Base-by-base conservation (phyloP, 805 yeast genomes). In the Nematodospora valgi region DNA sequence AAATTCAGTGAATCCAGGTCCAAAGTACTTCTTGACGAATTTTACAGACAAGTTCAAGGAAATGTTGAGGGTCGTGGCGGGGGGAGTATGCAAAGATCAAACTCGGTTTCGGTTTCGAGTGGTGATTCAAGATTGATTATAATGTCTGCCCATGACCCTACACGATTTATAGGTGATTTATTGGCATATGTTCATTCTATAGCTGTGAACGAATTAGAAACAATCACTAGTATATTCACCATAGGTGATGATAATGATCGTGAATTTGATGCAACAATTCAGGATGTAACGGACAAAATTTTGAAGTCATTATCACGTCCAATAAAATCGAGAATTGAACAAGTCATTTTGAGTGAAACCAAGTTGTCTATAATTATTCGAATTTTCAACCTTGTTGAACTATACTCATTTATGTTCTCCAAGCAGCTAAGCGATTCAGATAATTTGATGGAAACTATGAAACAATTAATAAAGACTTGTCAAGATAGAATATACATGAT, bases 141-240 rank as follows among this genome's bases (percentile, higher is more conserved):
- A 20, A 59, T 82, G 28, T 74, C 82, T 6, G 81, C 85, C 0
- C 83, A 83, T 54, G 96, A 91, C 53, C 85, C 96, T 1, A 67
- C 80, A 17, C 68, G 96, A 37, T 89, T 80, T 44, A 67, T 86
- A 12, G 95, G 97, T 17, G 96, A 88, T 53, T 70, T 93, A 21
- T 62, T 93, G 24, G 98, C 98, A 0, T 85, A 84, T 64, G 72
- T 88, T 2, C 97, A 93, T 53, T 76, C 89, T 2, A 72, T 86
- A 4, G 80, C 88, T 20, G 95, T 88, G 4, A 86, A 86, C 58
- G 98, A 93, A 56, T 72, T 79, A 26, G 98, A 93, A 51, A 69
- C 82, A 20, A 70, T 91, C 4, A 70, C 70, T 6, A 70, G 79
- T 13, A 59, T 91, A 33, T 80, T 91, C 41, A 47, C 49, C 5